Percentiles rank a stretch among this genome's conserved stretches.
phyloP scores from a whole-genome alignment of 2,329 filamentous ascomycete species.

The Nemania serpens region DNA sequence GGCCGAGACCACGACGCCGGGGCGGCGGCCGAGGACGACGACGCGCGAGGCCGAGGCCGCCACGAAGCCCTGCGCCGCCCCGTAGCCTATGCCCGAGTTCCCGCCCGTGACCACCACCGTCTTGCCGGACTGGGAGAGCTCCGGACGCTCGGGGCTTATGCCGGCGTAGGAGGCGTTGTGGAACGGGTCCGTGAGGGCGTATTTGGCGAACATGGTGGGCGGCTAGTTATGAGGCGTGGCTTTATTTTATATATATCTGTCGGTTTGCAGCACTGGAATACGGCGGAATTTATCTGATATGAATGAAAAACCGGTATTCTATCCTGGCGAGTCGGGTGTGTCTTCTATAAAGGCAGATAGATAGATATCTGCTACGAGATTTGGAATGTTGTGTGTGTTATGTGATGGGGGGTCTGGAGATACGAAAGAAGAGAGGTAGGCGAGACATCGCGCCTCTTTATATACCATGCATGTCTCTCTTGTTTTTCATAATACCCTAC shows the following conservation, averaged over 20 bases:
- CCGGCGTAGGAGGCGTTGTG: conserved; percentile 45
- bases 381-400: no score
- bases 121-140: conserved; percentile 48
- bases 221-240: no score
- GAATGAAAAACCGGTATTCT: no score
- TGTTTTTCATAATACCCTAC: not conserved
- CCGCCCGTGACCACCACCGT: conserved; percentile 70
- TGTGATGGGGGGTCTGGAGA: no score
- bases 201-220: conserved; percentile 18
- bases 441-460: conserved; percentile 3
- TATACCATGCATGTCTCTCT: not conserved
- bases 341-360: no score
- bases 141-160: conserved; percentile 45
- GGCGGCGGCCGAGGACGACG: conserved; percentile 47
- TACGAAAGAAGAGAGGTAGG: no score
- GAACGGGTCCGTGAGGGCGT: conserved; percentile 36
- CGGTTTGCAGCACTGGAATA: no score
- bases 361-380: not conserved
- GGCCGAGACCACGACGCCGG: conserved; percentile 39
- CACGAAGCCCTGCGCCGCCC: conserved; percentile 62
- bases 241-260: no score
- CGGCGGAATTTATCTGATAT: no score
- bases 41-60: conserved; percentile 46
- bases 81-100: conserved; percentile 68
- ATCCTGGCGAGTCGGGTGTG: no score